phyloP scores from a whole-genome alignment of 371 early-diverging fungal genomes.

The Parasitella parasitica region DNA sequence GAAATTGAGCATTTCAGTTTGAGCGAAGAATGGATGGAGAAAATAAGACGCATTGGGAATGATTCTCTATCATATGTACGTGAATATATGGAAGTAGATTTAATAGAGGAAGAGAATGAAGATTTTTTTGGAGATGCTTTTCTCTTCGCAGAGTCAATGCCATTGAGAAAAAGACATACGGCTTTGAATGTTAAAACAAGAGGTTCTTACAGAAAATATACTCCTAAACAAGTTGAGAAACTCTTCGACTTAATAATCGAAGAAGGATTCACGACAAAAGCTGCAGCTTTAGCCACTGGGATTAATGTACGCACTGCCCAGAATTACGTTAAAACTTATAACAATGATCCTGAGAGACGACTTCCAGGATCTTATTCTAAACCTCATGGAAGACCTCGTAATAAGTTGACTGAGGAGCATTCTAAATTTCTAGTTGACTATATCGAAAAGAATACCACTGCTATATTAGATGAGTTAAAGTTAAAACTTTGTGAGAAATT shows the following conservation, averaged over 20 bases:
- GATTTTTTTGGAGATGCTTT: slow-evolving; percentile 25
- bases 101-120: slow-evolving; percentile 21
- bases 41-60: slow-evolving; percentile 21
- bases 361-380: slow-evolving; percentile 21
- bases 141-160: slow-evolving; percentile 19
- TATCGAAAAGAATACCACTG: slow-evolving; percentile 18
- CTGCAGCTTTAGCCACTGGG: slow-evolving; percentile 21
- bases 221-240: slow-evolving; percentile 21
- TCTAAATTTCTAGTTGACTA: slow-evolving; percentile 22
- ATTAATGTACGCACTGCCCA: slow-evolving; percentile 26
- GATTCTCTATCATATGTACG: slow-evolving; percentile 20
- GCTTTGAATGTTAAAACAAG: slow-evolving; percentile 22
- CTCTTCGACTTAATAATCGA: slow-evolving; percentile 25
- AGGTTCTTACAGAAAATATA: slow-evolving; percentile 24
- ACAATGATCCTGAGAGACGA: slow-evolving; percentile 21
- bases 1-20: slow-evolving; percentile 23
- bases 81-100: slow-evolving; percentile 22
- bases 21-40: slow-evolving; percentile 22
- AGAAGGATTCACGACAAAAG: slow-evolving; percentile 21
- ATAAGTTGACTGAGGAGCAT: slow-evolving; percentile 22
- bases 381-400: slow-evolving; percentile 17
- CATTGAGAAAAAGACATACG: slow-evolving; percentile 23
- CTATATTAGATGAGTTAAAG: slow-evolving; percentile 11
- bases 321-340: slow-evolving; percentile 23
- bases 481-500: slow-evolving; percentile 23